A percentile compares a stretch with the other conserved stretches of the same genome.
Evolutionary conservation across 768 basidiomycete genomes (phyloP).

Genomic region (Naganishia antarctica): DNA sequence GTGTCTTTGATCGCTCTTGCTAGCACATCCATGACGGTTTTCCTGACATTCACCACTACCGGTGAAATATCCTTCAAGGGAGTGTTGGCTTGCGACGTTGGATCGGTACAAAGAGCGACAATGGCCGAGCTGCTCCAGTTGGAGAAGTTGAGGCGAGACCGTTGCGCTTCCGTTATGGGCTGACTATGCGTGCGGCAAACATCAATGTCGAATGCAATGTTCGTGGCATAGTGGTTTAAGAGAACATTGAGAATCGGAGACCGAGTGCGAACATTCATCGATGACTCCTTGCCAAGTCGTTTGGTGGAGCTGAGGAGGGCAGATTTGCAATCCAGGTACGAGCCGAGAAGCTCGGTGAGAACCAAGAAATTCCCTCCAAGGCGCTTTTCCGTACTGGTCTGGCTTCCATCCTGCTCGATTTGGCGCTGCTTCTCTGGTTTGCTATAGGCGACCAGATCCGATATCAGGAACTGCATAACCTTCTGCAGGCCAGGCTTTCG

Average conservation of each 20-base stretch:
- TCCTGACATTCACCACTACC: slow-evolving; percentile 83
- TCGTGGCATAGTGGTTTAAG: slow-evolving; percentile 74
- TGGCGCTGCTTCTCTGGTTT: slow-evolving; percentile 48
- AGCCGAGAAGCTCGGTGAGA: slow-evolving; percentile 84
- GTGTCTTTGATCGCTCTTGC: slow-evolving; percentile 80
- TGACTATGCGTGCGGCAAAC: slow-evolving; percentile 48
- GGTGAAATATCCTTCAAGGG: slow-evolving; percentile 67
- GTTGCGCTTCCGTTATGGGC: slow-evolving; percentile 18
- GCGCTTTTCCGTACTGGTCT: slow-evolving; percentile 23
- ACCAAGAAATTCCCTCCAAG: slow-evolving; percentile 34
- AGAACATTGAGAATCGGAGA: slow-evolving; percentile 50
- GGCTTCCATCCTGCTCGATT: background rate
- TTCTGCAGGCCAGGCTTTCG: slow-evolving; percentile 54
- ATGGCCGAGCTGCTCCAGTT: slow-evolving; percentile 63
- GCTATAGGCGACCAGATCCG: slow-evolving; percentile 63
- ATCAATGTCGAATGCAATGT: slow-evolving; percentile 65
- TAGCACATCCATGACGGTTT: slow-evolving; percentile 82
- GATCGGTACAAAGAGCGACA: slow-evolving; percentile 89
- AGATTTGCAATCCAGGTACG: slow-evolving; percentile 84
- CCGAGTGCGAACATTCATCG: slow-evolving; percentile 58
- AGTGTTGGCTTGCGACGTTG: slow-evolving; percentile 55
- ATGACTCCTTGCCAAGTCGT: slow-evolving; percentile 52
- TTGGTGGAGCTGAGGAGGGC: slow-evolving; percentile 75
- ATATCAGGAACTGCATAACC: slow-evolving; percentile 61
- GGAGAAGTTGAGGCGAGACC: slow-evolving; percentile 41